Evolutionary conservation across 1,284 basidiomycete species (phyloP).

Genomic region (Ceratobasidium sp.): DNA sequence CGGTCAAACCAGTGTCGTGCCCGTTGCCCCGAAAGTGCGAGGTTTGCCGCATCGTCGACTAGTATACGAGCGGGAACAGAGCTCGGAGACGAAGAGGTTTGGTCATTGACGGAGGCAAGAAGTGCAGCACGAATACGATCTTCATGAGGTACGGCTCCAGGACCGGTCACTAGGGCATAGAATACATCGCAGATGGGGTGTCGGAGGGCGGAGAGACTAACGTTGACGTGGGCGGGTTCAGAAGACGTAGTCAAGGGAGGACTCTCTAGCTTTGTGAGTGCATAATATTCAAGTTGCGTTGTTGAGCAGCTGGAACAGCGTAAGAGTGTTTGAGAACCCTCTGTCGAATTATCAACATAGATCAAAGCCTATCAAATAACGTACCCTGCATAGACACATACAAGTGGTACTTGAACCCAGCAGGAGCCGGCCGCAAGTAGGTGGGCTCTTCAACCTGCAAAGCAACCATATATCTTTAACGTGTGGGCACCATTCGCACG

Average conservation of each 20-base stretch:
- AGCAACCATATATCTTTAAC: neutral
- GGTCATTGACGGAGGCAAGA: slow-evolving; percentile 2
- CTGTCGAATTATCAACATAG: slow-evolving; percentile 5
- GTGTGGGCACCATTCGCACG: neutral
- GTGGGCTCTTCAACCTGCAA: slow-evolving; percentile 22
- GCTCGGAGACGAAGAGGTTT: neutral
- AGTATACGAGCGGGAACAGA: slow-evolving; percentile 30
- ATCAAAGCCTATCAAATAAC: slow-evolving; percentile 6
- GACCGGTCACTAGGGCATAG: slow-evolving; percentile 25
- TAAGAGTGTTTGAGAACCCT: slow-evolving; percentile 24
- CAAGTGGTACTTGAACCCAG: slow-evolving; percentile 18
- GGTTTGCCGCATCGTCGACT: neutral
- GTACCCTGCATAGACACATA: slow-evolving; percentile 24
- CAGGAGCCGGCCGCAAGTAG: slow-evolving; percentile 4
- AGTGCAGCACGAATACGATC: slow-evolving; percentile 28
- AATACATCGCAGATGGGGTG: slow-evolving; percentile 21
- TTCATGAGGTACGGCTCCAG: slow-evolving; percentile 24
- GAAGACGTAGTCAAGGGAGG: neutral
- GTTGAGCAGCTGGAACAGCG: slow-evolving; percentile 24
- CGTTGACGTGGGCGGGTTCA: neutral
- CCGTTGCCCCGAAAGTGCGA: slow-evolving; percentile 21
- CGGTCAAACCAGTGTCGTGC: slow-evolving; percentile 29
- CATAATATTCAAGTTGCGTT: slow-evolving; percentile 11
- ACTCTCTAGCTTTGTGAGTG: neutral
- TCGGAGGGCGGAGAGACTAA: slow-evolving; percentile 15